Conservation (phyloP, 2,329 filamentous ascomycete genomes). For the Huntiella abstrusa region DNA sequence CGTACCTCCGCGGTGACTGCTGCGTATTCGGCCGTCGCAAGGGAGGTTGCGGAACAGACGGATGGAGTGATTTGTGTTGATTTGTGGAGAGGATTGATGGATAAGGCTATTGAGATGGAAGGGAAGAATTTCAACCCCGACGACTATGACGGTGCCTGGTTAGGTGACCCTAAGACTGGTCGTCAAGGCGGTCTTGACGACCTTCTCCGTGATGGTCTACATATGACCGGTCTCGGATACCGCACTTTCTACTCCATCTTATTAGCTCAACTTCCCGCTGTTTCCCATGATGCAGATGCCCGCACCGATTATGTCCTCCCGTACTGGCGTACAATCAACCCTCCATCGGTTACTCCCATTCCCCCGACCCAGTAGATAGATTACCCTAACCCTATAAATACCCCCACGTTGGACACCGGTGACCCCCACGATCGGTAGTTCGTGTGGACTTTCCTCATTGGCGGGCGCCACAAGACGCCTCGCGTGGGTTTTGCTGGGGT, state of each 20-base stretch:
- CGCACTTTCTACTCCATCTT: conserved; percentile 31
- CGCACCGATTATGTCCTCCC: conserved; percentile 27
- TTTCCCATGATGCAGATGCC: conserved; percentile 23
- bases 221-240: conserved; percentile 36
- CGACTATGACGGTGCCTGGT: conserved; percentile 33
- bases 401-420: too few relatives aligned
- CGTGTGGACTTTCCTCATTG: too few relatives aligned
- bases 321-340: conserved; percentile 23
- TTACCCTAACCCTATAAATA: too few relatives aligned
- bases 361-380: too few relatives aligned
- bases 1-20: conserved; percentile 31
- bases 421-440: too few relatives aligned
- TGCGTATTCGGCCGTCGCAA: conserved; percentile 38
- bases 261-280: conserved; percentile 25
- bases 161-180: conserved; percentile 32
- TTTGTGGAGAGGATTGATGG: conserved; percentile 63
- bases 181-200: conserved; percentile 30
- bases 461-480: too few relatives aligned
- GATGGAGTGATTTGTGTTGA: conserved; percentile 55
- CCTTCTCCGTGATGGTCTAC: conserved; percentile 38
- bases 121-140: conserved; percentile 15
- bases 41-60: conserved; percentile 49
- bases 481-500: too few relatives aligned
- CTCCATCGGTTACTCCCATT: neutral
- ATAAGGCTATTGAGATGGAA: conserved; percentile 40